Evolutionary conservation across 2,329 filamentous ascomycete genomes (phyloP).

Genomic region (Paecilomyces niveus): DNA sequence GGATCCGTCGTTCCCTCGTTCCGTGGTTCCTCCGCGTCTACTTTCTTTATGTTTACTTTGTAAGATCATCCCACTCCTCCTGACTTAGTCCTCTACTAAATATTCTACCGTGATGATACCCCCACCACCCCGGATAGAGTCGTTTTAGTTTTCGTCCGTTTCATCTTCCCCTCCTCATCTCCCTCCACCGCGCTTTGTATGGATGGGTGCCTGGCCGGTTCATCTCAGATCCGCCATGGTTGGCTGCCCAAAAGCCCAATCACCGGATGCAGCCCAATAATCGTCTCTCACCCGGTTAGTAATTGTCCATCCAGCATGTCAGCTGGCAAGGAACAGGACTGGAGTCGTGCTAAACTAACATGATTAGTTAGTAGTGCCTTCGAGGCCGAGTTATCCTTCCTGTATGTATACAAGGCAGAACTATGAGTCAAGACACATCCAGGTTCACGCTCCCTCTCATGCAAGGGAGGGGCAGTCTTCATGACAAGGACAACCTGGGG

Average conservation of each 20-base stretch:
- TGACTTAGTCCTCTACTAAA: not conserved
- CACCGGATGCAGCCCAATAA: not conserved
- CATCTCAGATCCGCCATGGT: not conserved
- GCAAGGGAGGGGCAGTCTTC: not conserved
- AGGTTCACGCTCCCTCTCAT: not conserved
- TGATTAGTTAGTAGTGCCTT: not conserved
- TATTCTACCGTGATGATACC: no score
- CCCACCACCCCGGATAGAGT: not conserved
- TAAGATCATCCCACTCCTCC: not conserved
- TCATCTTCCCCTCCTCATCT: not conserved
- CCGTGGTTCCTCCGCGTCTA: not conserved
- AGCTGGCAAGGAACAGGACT: not conserved
- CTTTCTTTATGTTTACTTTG: not conserved
- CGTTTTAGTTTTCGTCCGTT: not conserved
- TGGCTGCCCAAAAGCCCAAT: not conserved
- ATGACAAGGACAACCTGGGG: not conserved
- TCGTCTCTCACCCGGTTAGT: not conserved
- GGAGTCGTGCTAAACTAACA: not conserved
- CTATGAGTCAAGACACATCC: not conserved
- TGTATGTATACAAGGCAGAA: not conserved
- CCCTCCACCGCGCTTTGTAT: not conserved
- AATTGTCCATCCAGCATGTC: not conserved
- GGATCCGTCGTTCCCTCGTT: not conserved
- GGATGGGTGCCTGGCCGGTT: not conserved
- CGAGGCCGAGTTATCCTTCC: no score